phyloP scores from a whole-genome alignment of 352 stramenopile species.

The Phytophthora pisi region DNA sequence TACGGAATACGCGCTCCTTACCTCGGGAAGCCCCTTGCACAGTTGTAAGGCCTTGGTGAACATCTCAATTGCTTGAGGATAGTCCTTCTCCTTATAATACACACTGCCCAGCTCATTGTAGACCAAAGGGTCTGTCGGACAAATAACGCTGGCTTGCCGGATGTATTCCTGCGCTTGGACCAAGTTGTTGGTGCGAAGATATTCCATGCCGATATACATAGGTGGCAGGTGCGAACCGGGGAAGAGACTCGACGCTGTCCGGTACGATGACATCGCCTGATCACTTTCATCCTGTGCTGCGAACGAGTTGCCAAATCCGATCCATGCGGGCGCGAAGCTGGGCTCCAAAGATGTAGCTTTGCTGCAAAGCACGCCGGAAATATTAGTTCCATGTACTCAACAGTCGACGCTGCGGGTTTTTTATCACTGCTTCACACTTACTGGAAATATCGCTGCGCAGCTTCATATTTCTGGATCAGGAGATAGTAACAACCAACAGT shows the following conservation, averaged over 20 bases:
- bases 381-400: not conserved
- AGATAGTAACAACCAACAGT: conserved; percentile 97
- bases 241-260: conserved; percentile 94
- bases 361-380: conserved; percentile 35
- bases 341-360: conserved; percentile 93
- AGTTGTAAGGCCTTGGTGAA: conserved; percentile 89
- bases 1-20: conserved; percentile 25
- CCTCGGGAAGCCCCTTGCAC: conserved; percentile 76
- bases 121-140: conserved; percentile 91
- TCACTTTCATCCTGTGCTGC: conserved; percentile 97
- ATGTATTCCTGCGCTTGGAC: conserved; percentile 95
- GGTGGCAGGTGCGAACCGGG: conserved; percentile 93
- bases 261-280: conserved; percentile 97
- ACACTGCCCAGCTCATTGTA: conserved; percentile 97
- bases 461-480: conserved; percentile 93
- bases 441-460: conserved; percentile 97
- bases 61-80: conserved; percentile 86
- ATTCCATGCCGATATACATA: conserved; percentile 98
- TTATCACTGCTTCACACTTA: conserved; percentile 31
- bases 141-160: conserved; percentile 84
- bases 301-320: conserved; percentile 97
- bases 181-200: conserved; percentile 97
- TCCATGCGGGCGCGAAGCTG: conserved; percentile 95
- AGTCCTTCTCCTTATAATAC: conserved; percentile 91
- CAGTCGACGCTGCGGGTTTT: not conserved